Evolutionary conservation across 2,329 filamentous ascomycete genomes (phyloP).

Genomic region (Coniella lustricola): DNA sequence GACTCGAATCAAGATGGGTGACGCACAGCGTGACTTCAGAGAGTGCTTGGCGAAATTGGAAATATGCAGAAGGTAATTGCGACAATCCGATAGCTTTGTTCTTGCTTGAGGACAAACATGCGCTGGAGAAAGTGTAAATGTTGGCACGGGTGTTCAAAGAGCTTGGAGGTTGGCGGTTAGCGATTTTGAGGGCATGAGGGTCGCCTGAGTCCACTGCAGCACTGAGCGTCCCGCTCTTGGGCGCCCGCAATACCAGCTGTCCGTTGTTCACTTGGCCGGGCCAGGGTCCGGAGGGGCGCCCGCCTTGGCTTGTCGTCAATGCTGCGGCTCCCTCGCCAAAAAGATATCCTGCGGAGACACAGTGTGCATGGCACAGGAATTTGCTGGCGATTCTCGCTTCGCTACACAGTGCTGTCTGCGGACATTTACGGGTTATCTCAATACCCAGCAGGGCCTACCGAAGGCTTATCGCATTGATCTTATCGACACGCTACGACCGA

Average conservation of each 20-base stretch:
- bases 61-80: background rate
- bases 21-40: background rate
- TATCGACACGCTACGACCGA: background rate
- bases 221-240: background rate
- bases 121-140: background rate
- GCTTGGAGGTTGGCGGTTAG: slow-evolving; percentile 2
- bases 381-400: no score
- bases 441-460: background rate
- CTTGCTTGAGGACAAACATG: background rate
- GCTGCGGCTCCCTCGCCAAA: background rate
- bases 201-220: background rate
- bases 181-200: slow-evolving; percentile 1
- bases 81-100: background rate
- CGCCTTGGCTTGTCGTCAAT: background rate
- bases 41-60: background rate
- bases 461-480: background rate
- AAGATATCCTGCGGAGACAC: no score
- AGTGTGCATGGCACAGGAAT: no score
- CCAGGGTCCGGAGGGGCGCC: background rate
- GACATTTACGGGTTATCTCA: no score
- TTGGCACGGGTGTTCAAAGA: background rate
- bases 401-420: no score
- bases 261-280: background rate
- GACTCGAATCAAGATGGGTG: slow-evolving; percentile 1
- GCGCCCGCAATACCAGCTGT: background rate